Percentiles rank a stretch among this genome's conserved stretches.
phyloP scores from a whole-genome alignment of 1,284 basidiomycete genomes.

The Cerrena zonata region DNA sequence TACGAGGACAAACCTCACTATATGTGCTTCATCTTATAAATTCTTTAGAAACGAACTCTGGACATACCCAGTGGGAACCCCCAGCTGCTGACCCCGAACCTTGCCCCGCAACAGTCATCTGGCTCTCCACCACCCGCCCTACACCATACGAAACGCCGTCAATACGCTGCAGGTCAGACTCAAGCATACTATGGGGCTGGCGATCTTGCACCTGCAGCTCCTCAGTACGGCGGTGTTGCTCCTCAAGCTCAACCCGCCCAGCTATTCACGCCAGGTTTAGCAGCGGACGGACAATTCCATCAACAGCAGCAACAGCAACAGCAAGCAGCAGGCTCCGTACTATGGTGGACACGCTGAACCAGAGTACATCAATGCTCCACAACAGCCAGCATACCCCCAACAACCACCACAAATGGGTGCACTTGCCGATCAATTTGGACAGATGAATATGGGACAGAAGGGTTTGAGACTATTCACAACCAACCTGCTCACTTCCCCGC shows the following conservation, averaged over 20 bases:
- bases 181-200: conserved; percentile 72
- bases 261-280: conserved; percentile 82
- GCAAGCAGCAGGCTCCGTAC: conserved; percentile 51
- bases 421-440: conserved; percentile 78
- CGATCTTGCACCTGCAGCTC: conserved; percentile 37
- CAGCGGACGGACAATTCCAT: conserved; percentile 59
- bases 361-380: conserved; percentile 55
- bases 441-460: conserved; percentile 79
- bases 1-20: conserved; percentile 28
- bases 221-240: conserved; percentile 32
- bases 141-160: conserved; percentile 64
- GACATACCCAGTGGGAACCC: conserved; percentile 64
- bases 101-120: conserved; percentile 31
- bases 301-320: conserved; percentile 50
- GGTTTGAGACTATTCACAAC: conserved; percentile 73
- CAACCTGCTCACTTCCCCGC: conserved; percentile 84
- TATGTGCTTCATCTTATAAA: not conserved
- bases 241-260: conserved; percentile 49
- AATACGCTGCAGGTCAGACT: conserved; percentile 86
- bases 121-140: conserved; percentile 34
- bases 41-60: conserved; percentile 45
- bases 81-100: conserved; percentile 36
- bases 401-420: conserved; percentile 47
- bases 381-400: conserved; percentile 50
- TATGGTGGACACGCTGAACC: conserved; percentile 38